A percentile compares a stretch with the other conserved stretches of the same genome.
Evolutionary conservation across 345 rosid species (phyloP).

Genomic region (Citrus cavaleriei): DNA sequence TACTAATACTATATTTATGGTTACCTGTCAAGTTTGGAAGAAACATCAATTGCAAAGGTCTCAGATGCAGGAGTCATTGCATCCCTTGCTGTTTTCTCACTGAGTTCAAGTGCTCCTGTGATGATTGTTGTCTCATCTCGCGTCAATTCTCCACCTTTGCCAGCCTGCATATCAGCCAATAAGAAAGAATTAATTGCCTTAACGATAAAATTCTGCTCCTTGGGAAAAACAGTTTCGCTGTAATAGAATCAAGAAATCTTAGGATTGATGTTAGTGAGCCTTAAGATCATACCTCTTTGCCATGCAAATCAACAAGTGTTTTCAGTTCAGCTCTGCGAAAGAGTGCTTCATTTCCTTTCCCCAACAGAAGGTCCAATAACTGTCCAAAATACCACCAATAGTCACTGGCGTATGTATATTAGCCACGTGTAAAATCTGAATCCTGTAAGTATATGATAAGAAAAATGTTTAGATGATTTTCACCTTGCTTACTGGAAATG

Average conservation of each 20-base stretch:
- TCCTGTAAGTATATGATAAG: background rate
- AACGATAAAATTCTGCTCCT: background rate
- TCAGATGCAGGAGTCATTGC: constrained; percentile 68
- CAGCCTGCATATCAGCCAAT: constrained; percentile 38
- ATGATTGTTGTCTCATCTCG: constrained; percentile 72
- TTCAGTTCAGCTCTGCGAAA: constrained; percentile 67
- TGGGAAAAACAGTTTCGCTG: background rate
- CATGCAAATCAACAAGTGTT: constrained; percentile 59
- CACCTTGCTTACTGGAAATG: constrained; percentile 80
- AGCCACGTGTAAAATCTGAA: background rate
- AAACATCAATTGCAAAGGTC: constrained; percentile 51
- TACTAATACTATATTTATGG: background rate
- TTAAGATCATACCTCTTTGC: constrained; percentile 48
- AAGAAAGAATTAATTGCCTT: background rate
- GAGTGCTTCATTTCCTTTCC: constrained; percentile 52
- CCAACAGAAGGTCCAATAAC: constrained; percentile 47
- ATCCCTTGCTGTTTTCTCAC: constrained; percentile 51
- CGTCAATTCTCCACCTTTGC: constrained; percentile 72
- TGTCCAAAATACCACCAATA: constrained; percentile 14
- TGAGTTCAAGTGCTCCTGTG: constrained; percentile 63
- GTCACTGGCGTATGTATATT: too few relatives aligned
- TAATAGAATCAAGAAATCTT: background rate
- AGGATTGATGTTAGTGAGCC: background rate
- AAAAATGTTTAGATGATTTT: background rate
- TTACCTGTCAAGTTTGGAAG: constrained; percentile 57